phyloP scores from a whole-genome alignment of 2,329 filamentous ascomycete genomes.

The Sporothrix variecibatus region DNA sequence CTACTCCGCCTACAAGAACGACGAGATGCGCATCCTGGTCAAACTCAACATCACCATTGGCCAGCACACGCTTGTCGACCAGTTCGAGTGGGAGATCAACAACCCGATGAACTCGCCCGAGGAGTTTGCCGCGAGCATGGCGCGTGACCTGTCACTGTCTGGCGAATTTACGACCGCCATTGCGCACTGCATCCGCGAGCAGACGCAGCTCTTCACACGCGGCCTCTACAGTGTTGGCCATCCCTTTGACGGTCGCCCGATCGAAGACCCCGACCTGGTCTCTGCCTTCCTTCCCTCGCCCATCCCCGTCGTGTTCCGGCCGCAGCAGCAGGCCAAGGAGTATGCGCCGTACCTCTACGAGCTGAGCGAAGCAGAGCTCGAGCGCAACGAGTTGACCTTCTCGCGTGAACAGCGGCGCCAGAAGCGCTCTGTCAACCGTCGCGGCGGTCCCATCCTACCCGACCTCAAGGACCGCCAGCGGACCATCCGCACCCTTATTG shows the following conservation, averaged over 20 bases:
- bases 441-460: constrained; percentile 89
- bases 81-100: constrained; percentile 99
- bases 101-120: constrained; percentile 92
- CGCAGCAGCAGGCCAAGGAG: constrained; percentile 90
- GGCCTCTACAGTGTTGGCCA: constrained; percentile 92
- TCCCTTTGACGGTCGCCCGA: constrained; percentile 88
- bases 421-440: constrained; percentile 91
- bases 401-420: constrained; percentile 91
- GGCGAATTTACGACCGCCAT: constrained; percentile 98
- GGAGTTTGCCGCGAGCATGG: constrained; percentile 88
- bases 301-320: constrained; percentile 78
- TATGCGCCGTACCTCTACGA: constrained; percentile 93
- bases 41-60: constrained; percentile 98
- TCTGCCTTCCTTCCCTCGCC: constrained; percentile 85
- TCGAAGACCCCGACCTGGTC: constrained; percentile 89
- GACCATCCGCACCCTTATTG: constrained; percentile 87
- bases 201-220: constrained; percentile 90
- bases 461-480: constrained; percentile 93
- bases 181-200: constrained; percentile 95
- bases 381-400: constrained; percentile 88
- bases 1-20: constrained; percentile 94
- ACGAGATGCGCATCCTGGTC: constrained; percentile 95
- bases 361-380: constrained; percentile 83
- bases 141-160: constrained; percentile 82
- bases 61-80: constrained; percentile 88